These are phyloP conservation scores for Cyanophora paradoxa DNA, from an alignment of 78 protist species.

Conservation along the genomic window DNA sequence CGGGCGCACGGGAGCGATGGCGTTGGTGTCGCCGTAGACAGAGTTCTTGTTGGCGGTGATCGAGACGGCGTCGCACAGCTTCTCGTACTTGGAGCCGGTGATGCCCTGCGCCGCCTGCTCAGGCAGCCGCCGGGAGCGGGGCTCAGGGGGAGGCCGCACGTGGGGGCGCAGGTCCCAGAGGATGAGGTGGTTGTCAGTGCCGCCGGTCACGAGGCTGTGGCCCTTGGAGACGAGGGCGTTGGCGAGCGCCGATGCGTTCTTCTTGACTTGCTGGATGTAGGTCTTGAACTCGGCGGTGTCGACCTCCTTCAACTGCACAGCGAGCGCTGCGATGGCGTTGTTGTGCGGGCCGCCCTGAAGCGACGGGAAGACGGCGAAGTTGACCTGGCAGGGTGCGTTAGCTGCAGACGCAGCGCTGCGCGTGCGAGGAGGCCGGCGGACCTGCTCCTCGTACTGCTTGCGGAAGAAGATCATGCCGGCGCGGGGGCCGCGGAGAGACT, in stretches of 20 bases:
- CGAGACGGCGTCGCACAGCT: conserved; percentile 68
- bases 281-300: conserved; percentile 74
- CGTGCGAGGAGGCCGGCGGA: no score
- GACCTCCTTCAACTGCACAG: conserved; percentile 80
- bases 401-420: no score
- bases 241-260: conserved; percentile 78
- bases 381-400: no score
- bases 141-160: not conserved
- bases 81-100: conserved; percentile 89
- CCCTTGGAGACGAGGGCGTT: conserved; percentile 66
- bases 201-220: conserved; percentile 82
- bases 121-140: not conserved
- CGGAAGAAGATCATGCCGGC: conserved; percentile 97
- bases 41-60: conserved; percentile 97
- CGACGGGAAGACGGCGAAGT: conserved; percentile 91
- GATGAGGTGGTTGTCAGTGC: conserved; percentile 97
- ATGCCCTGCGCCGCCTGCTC: conserved; percentile 20
- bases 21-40: conserved; percentile 85
- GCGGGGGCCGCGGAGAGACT: conserved; percentile 98
- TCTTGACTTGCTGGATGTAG: conserved; percentile 68
- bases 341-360: conserved; percentile 98
- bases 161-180: conserved; percentile 87
- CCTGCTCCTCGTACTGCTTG: conserved; percentile 63
- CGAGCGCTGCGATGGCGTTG: conserved; percentile 92
- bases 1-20: conserved; percentile 90